Conservation (phyloP, 2,329 filamentous ascomycete genomes). For the Diaporthe vexans region DNA sequence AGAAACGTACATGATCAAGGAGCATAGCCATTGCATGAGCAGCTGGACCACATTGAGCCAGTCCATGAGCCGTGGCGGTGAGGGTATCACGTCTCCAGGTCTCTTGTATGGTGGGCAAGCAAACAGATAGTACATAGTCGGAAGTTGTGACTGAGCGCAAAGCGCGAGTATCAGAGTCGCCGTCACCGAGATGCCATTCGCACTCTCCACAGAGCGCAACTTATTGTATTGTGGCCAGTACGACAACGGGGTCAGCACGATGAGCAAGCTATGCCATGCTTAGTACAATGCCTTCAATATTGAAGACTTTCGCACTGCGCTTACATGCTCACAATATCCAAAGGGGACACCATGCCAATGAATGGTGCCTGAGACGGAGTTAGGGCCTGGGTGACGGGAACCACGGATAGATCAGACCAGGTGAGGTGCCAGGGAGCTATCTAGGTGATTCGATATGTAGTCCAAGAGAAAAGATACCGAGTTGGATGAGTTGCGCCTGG, state of each 20-base stretch:
- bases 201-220: background rate
- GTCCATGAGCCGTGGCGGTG: conserved; percentile 10
- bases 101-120: conserved; percentile 10
- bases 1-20: background rate
- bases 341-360: background rate
- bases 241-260: background rate
- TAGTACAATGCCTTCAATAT: background rate
- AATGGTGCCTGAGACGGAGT: background rate
- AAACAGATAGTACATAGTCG: conserved; percentile 3
- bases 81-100: background rate
- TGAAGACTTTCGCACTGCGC: background rate
- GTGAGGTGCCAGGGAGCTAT: too few relatives aligned
- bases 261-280: background rate
- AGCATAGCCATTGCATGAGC: conserved; percentile 5
- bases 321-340: conserved; percentile 11
- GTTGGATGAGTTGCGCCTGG: background rate
- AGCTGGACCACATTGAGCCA: conserved; percentile 6
- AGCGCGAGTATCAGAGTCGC: conserved; percentile 3
- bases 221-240: conserved; percentile 1
- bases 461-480: too few relatives aligned
- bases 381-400: background rate
- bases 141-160: conserved; percentile 7
- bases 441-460: too few relatives aligned
- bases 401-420: background rate
- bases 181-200: conserved; percentile 6